phyloP scores from a whole-genome alignment of 805 yeast species.

The Danielia reshetovae region DNA sequence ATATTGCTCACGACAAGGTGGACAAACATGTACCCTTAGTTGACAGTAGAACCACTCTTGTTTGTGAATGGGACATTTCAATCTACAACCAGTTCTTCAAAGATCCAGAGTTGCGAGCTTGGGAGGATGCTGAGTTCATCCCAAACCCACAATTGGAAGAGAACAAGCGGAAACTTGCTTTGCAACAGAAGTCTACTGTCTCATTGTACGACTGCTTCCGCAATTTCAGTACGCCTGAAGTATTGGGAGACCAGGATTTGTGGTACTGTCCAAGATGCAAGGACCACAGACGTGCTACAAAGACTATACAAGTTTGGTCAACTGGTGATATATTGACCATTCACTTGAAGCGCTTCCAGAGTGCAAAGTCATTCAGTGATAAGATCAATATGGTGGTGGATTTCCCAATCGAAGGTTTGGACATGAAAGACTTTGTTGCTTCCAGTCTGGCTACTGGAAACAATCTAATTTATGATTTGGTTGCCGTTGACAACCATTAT shows the following conservation, averaged over 20 bases:
- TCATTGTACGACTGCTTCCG: conserved; percentile 68
- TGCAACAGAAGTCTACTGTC: conserved; percentile 44
- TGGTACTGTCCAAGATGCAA: conserved; percentile 94
- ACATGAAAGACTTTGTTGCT: conserved; percentile 58
- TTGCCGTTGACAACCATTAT: conserved; percentile 92
- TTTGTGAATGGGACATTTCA: conserved; percentile 65
- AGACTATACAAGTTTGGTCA: conserved; percentile 89
- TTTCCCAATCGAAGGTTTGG: conserved; percentile 82
- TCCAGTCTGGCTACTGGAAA: conserved; percentile 19
- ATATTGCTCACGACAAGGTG: not conserved
- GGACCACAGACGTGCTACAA: conserved; percentile 86
- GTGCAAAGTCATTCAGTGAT: conserved; percentile 79
- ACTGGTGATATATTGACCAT: conserved; percentile 87
- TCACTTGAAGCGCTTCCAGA: conserved; percentile 87
- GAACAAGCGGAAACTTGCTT: conserved; percentile 32
- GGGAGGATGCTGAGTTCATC: conserved; percentile 44
- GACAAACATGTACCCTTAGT: conserved; percentile 21
- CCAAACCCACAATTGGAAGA: conserved; percentile 54
- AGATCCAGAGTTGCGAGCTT: conserved; percentile 47
- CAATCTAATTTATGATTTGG: conserved; percentile 65
- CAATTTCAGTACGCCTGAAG: conserved; percentile 74
- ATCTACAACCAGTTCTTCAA: conserved; percentile 48
- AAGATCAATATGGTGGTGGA: conserved; percentile 82
- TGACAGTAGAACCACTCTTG: conserved; percentile 25
- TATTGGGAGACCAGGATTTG: conserved; percentile 80